Evolutionary conservation across 2,329 filamentous ascomycete species (phyloP), one percentile per base, ranked within the genome.

Genomic region (Paracorniculantispora psalliotae): DNA sequence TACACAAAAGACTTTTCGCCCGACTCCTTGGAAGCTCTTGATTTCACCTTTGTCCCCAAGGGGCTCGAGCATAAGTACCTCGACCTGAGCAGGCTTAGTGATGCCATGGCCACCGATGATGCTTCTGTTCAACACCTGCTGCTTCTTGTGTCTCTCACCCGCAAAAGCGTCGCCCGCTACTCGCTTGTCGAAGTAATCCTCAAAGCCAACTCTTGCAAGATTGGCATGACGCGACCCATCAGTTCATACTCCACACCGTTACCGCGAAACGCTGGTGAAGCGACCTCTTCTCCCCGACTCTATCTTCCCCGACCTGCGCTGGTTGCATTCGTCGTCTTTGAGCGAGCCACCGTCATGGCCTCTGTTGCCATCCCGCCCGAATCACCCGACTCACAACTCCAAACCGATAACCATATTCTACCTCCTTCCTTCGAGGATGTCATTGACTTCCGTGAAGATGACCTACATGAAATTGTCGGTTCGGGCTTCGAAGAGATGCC

Each of bases 241-340:
- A 83, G 81, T 39, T 84, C 85, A 50, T 91, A 86, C 70, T 82
- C 77, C 56, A 81, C 79, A 59, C 77, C 82, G 54, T 69, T 79
- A 62, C 72, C 82, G 53, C 64, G 71, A 13, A 71, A 73, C 23
- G 64, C 69, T 41, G 60, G 68, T 9, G 59, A 66, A 3, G 72
- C 77, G 21, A 66, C 74, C 8, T 62, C 71, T 19, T 75, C 79
- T 62, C 88, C 91, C 46, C 84, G 84, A 57, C 69, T 99, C 19
- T 86, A 93, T 62, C 79, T 97, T 17, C 92, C 94, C 5, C 84
- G 83, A 53, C 89, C 91, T 17, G 87, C 85, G 10, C 82, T 94
- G 43, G 89, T 92, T 25, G 92, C 91, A 7, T 96, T 92, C 69
- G 73, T 94, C 41, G 80, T 93, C 1, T 92, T 97, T 65, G 87